Base-by-base conservation (phyloP, 345 rosid genomes). In the Gossypium sturtianum region DNA sequence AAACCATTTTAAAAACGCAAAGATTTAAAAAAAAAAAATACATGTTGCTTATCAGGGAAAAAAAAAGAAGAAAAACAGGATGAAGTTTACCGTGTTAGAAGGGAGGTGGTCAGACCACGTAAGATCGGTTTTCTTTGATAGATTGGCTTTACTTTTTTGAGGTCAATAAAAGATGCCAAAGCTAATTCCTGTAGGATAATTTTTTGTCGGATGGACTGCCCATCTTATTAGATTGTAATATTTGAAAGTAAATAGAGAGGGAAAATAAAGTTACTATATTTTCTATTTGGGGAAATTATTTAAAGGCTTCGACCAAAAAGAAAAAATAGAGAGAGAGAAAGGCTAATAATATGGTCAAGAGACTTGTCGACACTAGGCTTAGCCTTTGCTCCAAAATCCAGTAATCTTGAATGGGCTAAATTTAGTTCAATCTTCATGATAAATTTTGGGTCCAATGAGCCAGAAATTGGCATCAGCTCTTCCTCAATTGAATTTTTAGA, bases 141-240 rank as follows among this genome's bases (percentile, higher is more conserved):
- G 25, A 2, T 64, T 41, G 23, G 48, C 12, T 64, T n/a, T 0
- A 13, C 12, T 34, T 34, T 64, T 62, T 64, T 17, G 20, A 64
- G 49, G 68, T 64, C 68, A 41, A 64, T 17, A 64, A 64, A 64
- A 41, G 68, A 64, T 64, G 48, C 68, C 25, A 62, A 62, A 62
- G 66, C 45, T 7, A 15, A 29, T 15, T 64, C 19, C 47, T 9
- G 22, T 16, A 17, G 43, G 43, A 34, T 16, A 16, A 4, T 34
- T 16, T 34, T 63, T 16, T 63, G n/a, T n/a, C 12, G 2, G 22
- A 63, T 34, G 47, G 17, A 1, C 5, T 23, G 15, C 34, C 17
- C 0, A 52, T 4, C 15, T 17, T 52, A n/a, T 12, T 48, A 2
- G 15, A 13, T 34, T 34, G 41, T 34, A 34, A 34, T 34, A 5